Conservation (phyloP, 495 filamentous ascomycete species). For the Lophiotrema nucula region DNA sequence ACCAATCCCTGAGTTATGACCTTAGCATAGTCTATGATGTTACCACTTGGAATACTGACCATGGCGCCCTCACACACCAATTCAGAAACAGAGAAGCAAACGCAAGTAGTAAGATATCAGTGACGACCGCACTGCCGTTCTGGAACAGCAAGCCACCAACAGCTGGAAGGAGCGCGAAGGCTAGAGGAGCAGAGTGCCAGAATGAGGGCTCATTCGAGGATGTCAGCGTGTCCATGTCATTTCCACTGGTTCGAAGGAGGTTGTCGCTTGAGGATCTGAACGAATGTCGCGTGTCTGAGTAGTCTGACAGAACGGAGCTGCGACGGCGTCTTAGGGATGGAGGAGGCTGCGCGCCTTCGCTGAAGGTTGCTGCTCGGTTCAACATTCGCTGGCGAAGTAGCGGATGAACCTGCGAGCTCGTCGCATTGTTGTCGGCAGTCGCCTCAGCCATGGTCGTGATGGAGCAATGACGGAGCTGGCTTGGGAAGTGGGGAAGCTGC, state of each 20-base stretch:
- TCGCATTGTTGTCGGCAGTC: slow-evolving; percentile 11
- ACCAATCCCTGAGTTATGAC: slow-evolving; percentile 70
- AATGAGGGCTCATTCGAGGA: slow-evolving; percentile 52
- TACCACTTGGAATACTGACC: slow-evolving; percentile 43
- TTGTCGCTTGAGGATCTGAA: slow-evolving; percentile 71
- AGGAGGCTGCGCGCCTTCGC: slow-evolving; percentile 26
- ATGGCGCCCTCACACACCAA: slow-evolving; percentile 88
- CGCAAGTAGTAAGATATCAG: slow-evolving; percentile 76
- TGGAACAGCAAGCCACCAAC: slow-evolving; percentile 80
- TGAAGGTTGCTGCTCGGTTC: slow-evolving; percentile 28
- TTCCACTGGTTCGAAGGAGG: slow-evolving; percentile 60
- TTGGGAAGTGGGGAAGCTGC: too few relatives aligned
- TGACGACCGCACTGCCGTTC: slow-evolving; percentile 77
- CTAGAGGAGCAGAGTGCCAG: slow-evolving; percentile 77
- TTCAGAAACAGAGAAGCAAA: slow-evolving; percentile 85
- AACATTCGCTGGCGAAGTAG: slow-evolving; percentile 30
- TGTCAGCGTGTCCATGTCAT: slow-evolving; percentile 31
- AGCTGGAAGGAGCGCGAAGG: slow-evolving; percentile 80
- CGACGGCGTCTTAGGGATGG: slow-evolving; percentile 50
- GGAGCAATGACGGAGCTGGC: too few relatives aligned
- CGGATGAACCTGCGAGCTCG: slow-evolving; percentile 26
- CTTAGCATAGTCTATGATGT: background rate
- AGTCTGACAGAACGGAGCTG: slow-evolving; percentile 74
- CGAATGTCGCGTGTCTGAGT: slow-evolving; percentile 62
- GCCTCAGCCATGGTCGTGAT: too few relatives aligned